Conservation (phyloP, 2,329 filamentous ascomycete species). For the Colletotrichum zoysiae region DNA sequence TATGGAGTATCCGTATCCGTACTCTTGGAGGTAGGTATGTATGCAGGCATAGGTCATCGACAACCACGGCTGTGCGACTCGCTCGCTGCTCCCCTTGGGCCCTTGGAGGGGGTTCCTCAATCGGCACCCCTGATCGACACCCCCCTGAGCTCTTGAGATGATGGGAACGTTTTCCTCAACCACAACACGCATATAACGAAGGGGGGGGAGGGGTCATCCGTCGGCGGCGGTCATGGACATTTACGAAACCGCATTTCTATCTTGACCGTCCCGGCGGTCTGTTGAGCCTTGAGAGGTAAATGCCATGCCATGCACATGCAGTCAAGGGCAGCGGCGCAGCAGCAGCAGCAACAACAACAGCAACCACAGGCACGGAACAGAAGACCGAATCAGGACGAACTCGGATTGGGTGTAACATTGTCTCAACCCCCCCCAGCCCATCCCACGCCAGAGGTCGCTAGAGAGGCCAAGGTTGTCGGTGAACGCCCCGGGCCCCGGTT, state of each 20-base stretch:
- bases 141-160: constrained; percentile 4
- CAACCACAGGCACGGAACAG: background rate
- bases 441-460: constrained; percentile 1
- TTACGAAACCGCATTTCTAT: background rate
- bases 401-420: background rate
- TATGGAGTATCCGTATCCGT: background rate
- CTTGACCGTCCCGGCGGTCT: background rate
- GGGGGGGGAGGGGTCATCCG: background rate
- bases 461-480: background rate
- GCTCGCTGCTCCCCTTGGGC: background rate
- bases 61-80: background rate
- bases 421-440: constrained; percentile 14
- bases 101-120: background rate
- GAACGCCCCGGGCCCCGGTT: background rate
- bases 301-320: too few relatives aligned
- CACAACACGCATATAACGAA: background rate
- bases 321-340: background rate
- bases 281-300: background rate
- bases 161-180: background rate
- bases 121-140: background rate
- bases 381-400: background rate
- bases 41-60: background rate
- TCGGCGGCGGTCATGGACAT: background rate
- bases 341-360: too few relatives aligned
- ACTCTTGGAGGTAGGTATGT: background rate